Evolutionary conservation across 805 yeast species (phyloP).

Genomic region (Myxozyma vanderwaltii): DNA sequence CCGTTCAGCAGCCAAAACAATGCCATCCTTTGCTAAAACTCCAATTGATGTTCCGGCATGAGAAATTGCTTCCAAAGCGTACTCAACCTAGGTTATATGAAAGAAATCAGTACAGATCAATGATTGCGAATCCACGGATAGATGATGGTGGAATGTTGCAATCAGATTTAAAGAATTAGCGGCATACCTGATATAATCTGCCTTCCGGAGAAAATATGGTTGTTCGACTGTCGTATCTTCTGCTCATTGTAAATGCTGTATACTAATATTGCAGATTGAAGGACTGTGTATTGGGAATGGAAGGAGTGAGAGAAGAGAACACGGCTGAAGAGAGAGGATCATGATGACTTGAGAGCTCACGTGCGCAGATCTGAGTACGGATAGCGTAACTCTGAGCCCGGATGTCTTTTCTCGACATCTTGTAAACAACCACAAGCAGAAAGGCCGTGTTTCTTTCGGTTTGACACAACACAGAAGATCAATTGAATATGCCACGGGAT

Average conservation of each 20-base stretch:
- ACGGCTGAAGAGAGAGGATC: not conserved
- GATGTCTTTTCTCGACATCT: not conserved
- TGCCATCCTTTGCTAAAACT: slow-evolving; percentile 76
- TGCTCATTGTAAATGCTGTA: slow-evolving; percentile 56
- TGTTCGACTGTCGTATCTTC: slow-evolving; percentile 99
- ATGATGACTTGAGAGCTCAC: slow-evolving; percentile 4
- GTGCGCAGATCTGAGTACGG: slow-evolving; percentile 1
- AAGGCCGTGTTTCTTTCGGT: too few relatives aligned
- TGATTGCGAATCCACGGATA: not conserved
- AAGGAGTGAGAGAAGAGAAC: not conserved
- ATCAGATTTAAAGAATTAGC: too few relatives aligned
- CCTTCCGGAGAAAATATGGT: slow-evolving; percentile 99
- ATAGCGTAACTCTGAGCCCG: not conserved
- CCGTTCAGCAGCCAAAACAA: slow-evolving; percentile 94
- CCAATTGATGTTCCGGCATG: slow-evolving; percentile 86
- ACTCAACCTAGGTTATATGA: slow-evolving; percentile 63
- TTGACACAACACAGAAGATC: too few relatives aligned
- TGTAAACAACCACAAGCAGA: not conserved
- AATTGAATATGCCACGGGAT: not conserved
- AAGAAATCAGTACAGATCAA: not conserved
- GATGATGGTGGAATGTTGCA: not conserved
- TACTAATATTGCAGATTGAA: not conserved
- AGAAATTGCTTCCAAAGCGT: slow-evolving; percentile 88
- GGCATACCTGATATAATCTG: slow-evolving; percentile 80
- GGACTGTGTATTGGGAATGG: not conserved